Conservation (phyloP, 2,329 filamentous ascomycete genomes). For the Ophiocordyceps camponoti-leonardi region DNA sequence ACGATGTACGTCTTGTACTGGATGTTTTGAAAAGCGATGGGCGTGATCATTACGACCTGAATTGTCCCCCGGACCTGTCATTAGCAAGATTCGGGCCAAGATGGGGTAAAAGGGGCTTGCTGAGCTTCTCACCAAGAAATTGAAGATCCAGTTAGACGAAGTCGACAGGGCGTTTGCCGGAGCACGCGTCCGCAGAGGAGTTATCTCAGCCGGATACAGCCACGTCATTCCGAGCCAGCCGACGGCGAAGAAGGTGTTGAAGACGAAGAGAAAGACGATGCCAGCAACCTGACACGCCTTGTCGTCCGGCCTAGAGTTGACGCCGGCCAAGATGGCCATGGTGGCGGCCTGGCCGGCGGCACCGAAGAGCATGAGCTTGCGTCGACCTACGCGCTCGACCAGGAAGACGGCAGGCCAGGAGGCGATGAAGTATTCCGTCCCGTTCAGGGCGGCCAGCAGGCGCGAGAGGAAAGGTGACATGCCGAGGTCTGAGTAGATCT, state of each 20-base stretch:
- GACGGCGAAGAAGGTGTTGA: slow-evolving; percentile 40
- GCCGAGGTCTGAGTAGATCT: slow-evolving; percentile 38
- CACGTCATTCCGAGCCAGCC: slow-evolving; percentile 43
- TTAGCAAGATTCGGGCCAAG: background rate
- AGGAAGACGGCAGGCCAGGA: slow-evolving; percentile 44
- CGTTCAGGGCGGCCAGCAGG: slow-evolving; percentile 29
- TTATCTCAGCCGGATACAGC: slow-evolving; percentile 51
- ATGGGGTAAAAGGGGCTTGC: too few species aligned
- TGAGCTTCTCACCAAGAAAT: slow-evolving; percentile 28
- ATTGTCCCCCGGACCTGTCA: background rate
- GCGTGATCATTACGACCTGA: slow-evolving; percentile 43
- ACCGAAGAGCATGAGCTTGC: slow-evolving; percentile 56
- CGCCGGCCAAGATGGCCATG: slow-evolving; percentile 44
- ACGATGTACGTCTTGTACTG: slow-evolving; percentile 45
- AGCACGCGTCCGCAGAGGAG: slow-evolving; percentile 48
- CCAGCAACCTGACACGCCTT: slow-evolving; percentile 38
- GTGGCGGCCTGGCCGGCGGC: slow-evolving; percentile 41
- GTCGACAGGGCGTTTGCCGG: slow-evolving; percentile 40
- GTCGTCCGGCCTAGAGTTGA: slow-evolving; percentile 33
- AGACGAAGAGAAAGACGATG: slow-evolving; percentile 49
- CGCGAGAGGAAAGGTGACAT: slow-evolving; percentile 37
- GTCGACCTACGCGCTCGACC: slow-evolving; percentile 48
- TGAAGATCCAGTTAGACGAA: slow-evolving; percentile 43
- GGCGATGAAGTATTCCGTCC: slow-evolving; percentile 39
- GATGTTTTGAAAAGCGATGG: slow-evolving; percentile 39